These are phyloP conservation scores for Rhodotorula sp. DNA, from an alignment of 1,284 basidiomycete species.

Conservation along the genomic window DNA sequence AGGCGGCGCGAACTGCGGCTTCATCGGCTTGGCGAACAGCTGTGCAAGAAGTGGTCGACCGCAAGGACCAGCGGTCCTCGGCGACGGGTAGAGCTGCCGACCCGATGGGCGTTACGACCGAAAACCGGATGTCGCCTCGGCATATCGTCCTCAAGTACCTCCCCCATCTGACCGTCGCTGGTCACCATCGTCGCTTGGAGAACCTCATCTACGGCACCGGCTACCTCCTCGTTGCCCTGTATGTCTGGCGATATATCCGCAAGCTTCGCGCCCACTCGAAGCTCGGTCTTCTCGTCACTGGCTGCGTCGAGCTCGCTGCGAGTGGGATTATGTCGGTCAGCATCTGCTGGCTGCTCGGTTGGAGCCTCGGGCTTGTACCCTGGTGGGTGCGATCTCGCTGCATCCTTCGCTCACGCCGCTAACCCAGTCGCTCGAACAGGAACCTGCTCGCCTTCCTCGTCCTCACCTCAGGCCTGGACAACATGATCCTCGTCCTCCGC, in stretches of 20 bases:
- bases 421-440: conserved; percentile 35
- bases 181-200: conserved; percentile 35
- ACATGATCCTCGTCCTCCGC: conserved; percentile 87
- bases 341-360: conserved; percentile 79
- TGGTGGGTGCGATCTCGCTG: conserved; percentile 58
- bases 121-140: conserved; percentile 1
- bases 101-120: conserved; percentile 16
- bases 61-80: conserved; percentile 11
- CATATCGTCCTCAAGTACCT: conserved; percentile 41
- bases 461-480: conserved; percentile 92
- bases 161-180: conserved; percentile 31
- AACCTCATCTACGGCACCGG: conserved; percentile 68
- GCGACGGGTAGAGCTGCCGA: background rate
- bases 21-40: conserved; percentile 18
- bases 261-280: conserved; percentile 83
- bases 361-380: conserved; percentile 81
- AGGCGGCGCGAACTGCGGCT: background rate
- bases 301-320: conserved; percentile 81
- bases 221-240: conserved; percentile 74
- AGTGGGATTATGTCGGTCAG: conserved; percentile 91
- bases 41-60: conserved; percentile 25
- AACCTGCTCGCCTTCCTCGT: conserved; percentile 86
- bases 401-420: conserved; percentile 19
- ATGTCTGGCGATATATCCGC: conserved; percentile 59
- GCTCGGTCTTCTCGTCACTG: conserved; percentile 88